Evolutionary conservation across 2,329 filamentous ascomycete species (phyloP).

Genomic region (Sordariomycetes sp.): DNA sequence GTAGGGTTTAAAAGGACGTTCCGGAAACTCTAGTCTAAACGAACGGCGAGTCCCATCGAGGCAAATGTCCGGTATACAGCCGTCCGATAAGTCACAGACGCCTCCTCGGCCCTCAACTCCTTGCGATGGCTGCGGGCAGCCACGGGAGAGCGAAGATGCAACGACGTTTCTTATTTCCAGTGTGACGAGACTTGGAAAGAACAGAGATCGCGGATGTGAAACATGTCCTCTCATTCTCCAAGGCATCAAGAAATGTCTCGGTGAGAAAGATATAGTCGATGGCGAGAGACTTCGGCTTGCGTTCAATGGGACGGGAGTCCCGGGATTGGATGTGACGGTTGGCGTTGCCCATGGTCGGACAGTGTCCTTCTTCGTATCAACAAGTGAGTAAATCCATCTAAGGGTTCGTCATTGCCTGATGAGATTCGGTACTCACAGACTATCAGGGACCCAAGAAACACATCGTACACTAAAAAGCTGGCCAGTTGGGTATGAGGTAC

Average conservation of each 20-base stretch:
- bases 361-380: neutral
- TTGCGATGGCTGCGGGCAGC: neutral
- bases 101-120: no score
- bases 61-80: no score
- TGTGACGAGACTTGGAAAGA: neutral
- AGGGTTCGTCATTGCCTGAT: no score
- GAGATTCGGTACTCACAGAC: neutral
- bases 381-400: neutral
- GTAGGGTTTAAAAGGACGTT: no score
- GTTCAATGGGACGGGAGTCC: neutral
- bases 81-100: no score
- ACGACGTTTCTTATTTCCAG: neutral
- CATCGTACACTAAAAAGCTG: neutral
- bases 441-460: neutral
- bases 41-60: no score
- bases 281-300: neutral
- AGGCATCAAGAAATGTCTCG: neutral
- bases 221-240: neutral
- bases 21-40: no score
- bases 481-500: neutral
- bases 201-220: neutral
- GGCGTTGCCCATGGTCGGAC: neutral
- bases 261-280: neutral
- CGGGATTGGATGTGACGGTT: neutral
- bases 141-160: neutral